Conservation (phyloP, 306 rosid genomes). For the Arachis hypogaea region DNA sequence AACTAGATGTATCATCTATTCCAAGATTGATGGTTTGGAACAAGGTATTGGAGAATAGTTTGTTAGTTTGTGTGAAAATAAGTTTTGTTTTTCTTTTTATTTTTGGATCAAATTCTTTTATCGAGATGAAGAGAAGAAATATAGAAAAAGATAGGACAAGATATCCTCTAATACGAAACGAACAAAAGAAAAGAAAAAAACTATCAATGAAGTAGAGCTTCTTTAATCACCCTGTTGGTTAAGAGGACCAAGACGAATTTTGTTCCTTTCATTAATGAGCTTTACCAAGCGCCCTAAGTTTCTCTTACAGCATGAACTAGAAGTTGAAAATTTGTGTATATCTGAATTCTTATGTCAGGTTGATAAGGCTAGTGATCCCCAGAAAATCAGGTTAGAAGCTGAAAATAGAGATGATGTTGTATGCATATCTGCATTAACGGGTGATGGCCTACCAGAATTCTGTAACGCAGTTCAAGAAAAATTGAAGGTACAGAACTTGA, state of each 20-base stretch:
- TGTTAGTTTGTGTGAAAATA: background rate
- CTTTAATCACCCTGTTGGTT: background rate
- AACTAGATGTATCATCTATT: slow-evolving; percentile 75
- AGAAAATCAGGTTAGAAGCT: slow-evolving; percentile 66
- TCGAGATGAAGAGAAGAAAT: too few relatives aligned
- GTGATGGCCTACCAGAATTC: slow-evolving; percentile 73
- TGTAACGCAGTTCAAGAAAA: slow-evolving; percentile 79
- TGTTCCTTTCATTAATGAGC: slow-evolving; percentile 9
- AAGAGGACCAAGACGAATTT: slow-evolving; percentile 1
- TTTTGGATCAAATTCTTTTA: too few relatives aligned
- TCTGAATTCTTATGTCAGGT: slow-evolving; percentile 55
- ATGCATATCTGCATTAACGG: slow-evolving; percentile 84
- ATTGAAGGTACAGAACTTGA: slow-evolving; percentile 65
- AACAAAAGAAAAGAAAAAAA: too few relatives aligned
- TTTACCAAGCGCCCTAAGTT: slow-evolving; percentile 22
- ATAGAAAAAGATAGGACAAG: too few relatives aligned
- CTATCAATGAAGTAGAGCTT: too few relatives aligned
- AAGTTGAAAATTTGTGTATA: slow-evolving; percentile 27
- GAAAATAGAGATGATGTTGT: slow-evolving; percentile 73
- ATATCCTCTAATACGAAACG: too few relatives aligned
- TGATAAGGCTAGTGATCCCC: slow-evolving; percentile 74
- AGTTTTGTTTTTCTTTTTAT: too few relatives aligned
- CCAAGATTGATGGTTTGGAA: slow-evolving; percentile 98
- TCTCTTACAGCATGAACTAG: slow-evolving; percentile 9
- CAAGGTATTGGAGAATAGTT: slow-evolving; percentile 57